Conservation (phyloP, 768 basidiomycete genomes). For the Amanita rubescens region DNA sequence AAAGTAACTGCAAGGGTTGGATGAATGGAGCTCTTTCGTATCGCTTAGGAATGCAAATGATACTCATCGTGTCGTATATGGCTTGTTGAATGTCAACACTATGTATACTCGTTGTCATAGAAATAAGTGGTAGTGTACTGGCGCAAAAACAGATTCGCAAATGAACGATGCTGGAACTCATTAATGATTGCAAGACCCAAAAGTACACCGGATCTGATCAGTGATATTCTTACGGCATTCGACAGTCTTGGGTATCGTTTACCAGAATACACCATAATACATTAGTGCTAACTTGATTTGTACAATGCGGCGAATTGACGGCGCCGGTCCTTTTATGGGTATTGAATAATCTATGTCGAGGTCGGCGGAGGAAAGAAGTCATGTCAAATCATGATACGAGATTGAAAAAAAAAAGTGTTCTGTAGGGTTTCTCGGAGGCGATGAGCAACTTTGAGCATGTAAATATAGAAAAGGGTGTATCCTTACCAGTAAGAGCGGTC, state of each 20-base stretch:
- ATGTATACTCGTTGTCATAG: no score
- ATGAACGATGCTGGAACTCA: not conserved
- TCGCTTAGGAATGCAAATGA: no score
- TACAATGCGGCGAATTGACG: not conserved
- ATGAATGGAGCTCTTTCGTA: no score
- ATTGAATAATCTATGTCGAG: not conserved
- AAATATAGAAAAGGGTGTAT: not conserved
- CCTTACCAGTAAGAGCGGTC: not conserved
- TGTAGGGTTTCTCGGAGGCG: not conserved
- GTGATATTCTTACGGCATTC: not conserved
- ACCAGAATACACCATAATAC: not conserved
- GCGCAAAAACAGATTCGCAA: not conserved
- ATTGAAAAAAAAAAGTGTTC: not conserved
- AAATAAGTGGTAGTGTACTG: no score
- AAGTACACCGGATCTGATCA: not conserved
- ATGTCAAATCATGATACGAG: not conserved
- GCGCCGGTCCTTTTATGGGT: not conserved
- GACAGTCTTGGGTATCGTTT: not conserved
- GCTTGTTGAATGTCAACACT: no score
- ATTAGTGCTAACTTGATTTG: not conserved
- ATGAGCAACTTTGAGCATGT: not conserved
- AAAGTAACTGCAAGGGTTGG: no score
- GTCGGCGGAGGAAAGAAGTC: no score
- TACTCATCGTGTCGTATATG: no score
- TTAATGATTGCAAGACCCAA: not conserved